Conservation (phyloP, 1,284 basidiomycete species). For the Puccinia brachypodii region DNA sequence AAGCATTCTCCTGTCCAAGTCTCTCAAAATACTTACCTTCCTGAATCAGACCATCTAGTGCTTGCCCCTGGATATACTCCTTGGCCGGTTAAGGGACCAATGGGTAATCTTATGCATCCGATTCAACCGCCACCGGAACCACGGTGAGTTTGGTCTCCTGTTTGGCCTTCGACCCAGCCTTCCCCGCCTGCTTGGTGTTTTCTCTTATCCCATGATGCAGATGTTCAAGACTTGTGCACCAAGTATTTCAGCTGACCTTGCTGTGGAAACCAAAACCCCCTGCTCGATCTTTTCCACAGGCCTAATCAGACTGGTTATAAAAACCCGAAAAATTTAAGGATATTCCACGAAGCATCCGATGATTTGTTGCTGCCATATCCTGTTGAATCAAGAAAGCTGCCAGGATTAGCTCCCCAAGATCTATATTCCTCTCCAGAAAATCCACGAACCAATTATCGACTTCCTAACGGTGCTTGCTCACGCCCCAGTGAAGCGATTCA, state of each 20-base stretch:
- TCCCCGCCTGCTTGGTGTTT: background rate
- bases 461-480: background rate
- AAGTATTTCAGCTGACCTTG: constrained; percentile 10
- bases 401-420: background rate
- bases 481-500: background rate
- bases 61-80: constrained; percentile 8
- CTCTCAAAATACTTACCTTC: background rate
- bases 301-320: background rate
- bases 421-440: background rate
- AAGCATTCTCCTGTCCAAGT: background rate
- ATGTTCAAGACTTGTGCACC: background rate
- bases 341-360: background rate
- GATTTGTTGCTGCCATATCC: background rate
- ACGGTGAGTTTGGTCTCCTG: constrained; percentile 18
- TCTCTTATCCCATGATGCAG: background rate
- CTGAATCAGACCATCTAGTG: background rate
- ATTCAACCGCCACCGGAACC: constrained; percentile 12
- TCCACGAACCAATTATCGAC: background rate
- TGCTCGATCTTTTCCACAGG: background rate
- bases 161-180: constrained; percentile 5
- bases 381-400: background rate
- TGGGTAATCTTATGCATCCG: background rate
- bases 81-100: constrained; percentile 10
- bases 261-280: background rate
- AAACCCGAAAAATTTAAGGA: background rate